Percentiles rank a stretch among this genome's conserved stretches.
These are phyloP conservation scores for Cladosporium velox DNA, from an alignment of 2,329 filamentous ascomycete genomes.

Conservation along the genomic window DNA sequence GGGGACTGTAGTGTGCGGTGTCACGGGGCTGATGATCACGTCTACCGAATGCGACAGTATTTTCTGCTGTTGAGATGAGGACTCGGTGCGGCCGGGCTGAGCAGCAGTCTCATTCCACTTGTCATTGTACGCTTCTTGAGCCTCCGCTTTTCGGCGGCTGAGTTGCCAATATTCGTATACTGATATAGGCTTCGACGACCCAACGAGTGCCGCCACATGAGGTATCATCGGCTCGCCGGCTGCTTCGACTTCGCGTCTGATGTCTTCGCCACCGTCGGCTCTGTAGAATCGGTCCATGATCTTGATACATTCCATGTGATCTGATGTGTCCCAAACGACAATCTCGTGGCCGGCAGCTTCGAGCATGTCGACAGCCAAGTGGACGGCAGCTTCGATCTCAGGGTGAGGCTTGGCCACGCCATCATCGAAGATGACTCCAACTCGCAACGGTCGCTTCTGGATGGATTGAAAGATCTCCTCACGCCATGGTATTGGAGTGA, in stretches of 20 bases:
- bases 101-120: constrained; percentile 56
- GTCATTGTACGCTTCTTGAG: constrained; percentile 59
- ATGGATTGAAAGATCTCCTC: constrained; percentile 28
- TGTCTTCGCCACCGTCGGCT: constrained; percentile 64
- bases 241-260: constrained; percentile 54
- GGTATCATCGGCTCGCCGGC: constrained; percentile 63
- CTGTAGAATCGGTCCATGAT: constrained; percentile 64
- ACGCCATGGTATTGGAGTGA: constrained; percentile 47
- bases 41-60: constrained; percentile 51
- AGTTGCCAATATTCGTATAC: constrained; percentile 69
- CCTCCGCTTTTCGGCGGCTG: constrained; percentile 57
- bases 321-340: constrained; percentile 41
- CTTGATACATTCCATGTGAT: constrained; percentile 58
- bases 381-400: constrained; percentile 25
- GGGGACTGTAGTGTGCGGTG: constrained; percentile 61
- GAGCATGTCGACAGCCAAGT: constrained; percentile 21
- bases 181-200: constrained; percentile 55
- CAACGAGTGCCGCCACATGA: constrained; percentile 59
- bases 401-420: constrained; percentile 30
- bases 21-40: constrained; percentile 58
- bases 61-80: background rate
- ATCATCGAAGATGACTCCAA: constrained; percentile 31
- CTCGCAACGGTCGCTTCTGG: constrained; percentile 21
- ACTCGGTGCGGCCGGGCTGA: background rate
- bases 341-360: constrained; percentile 44